Percentiles rank a stretch among this genome's conserved stretches.
These are phyloP conservation scores for Pachysandra terminalis DNA, from an alignment of 164 flowering plant species.

Conservation along the genomic window DNA sequence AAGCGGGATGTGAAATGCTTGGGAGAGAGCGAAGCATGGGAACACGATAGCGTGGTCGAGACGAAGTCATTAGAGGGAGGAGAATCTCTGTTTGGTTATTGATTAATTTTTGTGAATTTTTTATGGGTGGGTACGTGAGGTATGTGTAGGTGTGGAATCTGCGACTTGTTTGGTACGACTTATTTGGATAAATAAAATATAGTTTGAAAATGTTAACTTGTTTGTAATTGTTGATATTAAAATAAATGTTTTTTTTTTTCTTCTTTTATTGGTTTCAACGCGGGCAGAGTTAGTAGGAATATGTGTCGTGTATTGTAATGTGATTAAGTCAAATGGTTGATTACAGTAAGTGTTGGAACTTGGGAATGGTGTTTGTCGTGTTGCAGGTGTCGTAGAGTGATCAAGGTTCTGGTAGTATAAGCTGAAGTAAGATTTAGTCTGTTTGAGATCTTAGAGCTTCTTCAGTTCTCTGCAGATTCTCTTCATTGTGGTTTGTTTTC, in stretches of 20 bases:
- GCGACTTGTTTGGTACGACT: neutral
- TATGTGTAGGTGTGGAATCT: slow-evolving; percentile 4
- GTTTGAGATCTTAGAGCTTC: too few species aligned
- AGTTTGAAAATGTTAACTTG: neutral
- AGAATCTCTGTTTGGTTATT: neutral
- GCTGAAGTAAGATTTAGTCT: slow-evolving; percentile 11
- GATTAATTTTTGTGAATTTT: neutral
- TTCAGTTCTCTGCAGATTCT: too few species aligned
- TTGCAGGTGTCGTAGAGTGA: slow-evolving; percentile 12
- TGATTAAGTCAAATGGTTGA: slow-evolving; percentile 27
- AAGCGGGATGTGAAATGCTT: slow-evolving; percentile 52
- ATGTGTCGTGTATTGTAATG: slow-evolving; percentile 40
- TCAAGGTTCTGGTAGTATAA: slow-evolving; percentile 7
- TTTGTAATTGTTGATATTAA: too few species aligned
- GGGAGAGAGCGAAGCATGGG: slow-evolving; percentile 17
- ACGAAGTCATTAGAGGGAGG: slow-evolving; percentile 39
- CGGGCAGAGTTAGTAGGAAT: slow-evolving; percentile 30
- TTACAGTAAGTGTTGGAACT: neutral
- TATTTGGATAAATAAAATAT: neutral
- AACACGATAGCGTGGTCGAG: slow-evolving; percentile 59
- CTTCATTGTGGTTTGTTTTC: slow-evolving; percentile 4
- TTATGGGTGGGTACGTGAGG: neutral
- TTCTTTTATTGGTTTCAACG: neutral
- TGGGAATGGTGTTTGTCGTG: slow-evolving; percentile 14
- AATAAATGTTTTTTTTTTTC: neutral